Base-by-base conservation (phyloP, 371 early-diverging fungal genomes). In the Mucor sp. region DNA sequence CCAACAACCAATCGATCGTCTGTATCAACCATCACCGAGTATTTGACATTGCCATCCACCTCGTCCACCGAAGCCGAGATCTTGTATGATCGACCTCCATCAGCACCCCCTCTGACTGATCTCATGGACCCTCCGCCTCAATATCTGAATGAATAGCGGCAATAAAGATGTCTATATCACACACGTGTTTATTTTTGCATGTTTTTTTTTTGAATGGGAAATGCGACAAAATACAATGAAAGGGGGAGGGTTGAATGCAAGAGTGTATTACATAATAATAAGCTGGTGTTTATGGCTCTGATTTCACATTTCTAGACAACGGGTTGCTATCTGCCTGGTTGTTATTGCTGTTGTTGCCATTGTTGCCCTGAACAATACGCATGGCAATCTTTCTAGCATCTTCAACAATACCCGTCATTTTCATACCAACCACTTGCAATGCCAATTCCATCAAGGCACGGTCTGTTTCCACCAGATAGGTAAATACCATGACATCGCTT, bases 371-470 rank as follows among this genome's bases (percentile, higher is more conserved):
- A 58, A 93, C 90, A 73, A 93, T 90, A 12, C 89, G 82, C 86
- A 91, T 85, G 23, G 93, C 95, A 74, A 89, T 88, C 48, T 87
- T 85, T 30, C 90, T 75, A 17, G 91, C 89, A 71, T 89, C 90
- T 67, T 91, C 93, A 23, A 92, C 78, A 66, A 87, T 83, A 33
- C 93, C 93, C 0, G 90, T 91, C 88, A 91, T 92, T 69, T 92
- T 85, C 71, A 96, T 74, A 14, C 95, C 95, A 0, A 95, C 88
- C 1, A 94, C 93, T 62, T 94, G 95, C 39, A 96, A 79, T 2
- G 94, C 93, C 47, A 96, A 81, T 71, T 94, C 95, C 88, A 94
- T 90, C 65, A 96, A 70, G 30, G 93, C 93, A 58, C 92, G 86
- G 68, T 96, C 97, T 12, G 92, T 87, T 65, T 96, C 89, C 33